A percentile compares a stretch with the other conserved stretches of the same genome.
Evolutionary conservation across 2,329 filamentous ascomycete species (phyloP).

Genomic region (Colletotrichum musicola): DNA sequence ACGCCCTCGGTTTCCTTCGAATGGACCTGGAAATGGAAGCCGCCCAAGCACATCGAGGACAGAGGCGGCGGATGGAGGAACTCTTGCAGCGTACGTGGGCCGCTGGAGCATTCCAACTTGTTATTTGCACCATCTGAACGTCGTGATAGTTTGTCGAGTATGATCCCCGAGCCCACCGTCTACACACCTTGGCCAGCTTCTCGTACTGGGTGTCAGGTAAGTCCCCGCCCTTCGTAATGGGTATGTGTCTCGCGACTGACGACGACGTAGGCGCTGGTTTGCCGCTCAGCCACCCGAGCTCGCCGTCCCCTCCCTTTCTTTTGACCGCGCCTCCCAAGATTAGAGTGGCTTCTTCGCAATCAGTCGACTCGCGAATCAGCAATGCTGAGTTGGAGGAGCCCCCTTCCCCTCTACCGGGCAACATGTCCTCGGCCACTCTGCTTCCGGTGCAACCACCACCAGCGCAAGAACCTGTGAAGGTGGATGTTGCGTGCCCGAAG

Average conservation of each 20-base stretch:
- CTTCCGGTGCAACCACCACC: conserved; percentile 38
- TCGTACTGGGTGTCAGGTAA: conserved; percentile 93
- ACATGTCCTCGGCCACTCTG: conserved; percentile 40
- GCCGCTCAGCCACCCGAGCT: conserved; percentile 69
- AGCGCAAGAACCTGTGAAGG: conserved; percentile 73
- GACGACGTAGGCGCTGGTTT: conserved; percentile 55
- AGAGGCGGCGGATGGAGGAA: conserved; percentile 94
- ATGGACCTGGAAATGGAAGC: conserved; percentile 98
- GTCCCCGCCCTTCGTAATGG: conserved; percentile 42
- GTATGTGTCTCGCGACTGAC: conserved; percentile 37
- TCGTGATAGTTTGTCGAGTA: conserved; percentile 88
- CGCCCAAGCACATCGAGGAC: conserved; percentile 85
- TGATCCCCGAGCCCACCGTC: conserved; percentile 88
- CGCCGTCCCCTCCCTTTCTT: conserved; percentile 79
- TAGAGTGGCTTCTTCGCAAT: conserved; percentile 88
- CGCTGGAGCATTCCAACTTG: neutral
- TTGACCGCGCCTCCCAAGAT: conserved; percentile 80
- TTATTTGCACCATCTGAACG: conserved; percentile 43
- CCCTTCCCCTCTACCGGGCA: conserved; percentile 61
- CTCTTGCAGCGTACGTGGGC: conserved; percentile 80
- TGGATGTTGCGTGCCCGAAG: conserved; percentile 88
- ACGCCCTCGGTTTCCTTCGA: conserved; percentile 87
- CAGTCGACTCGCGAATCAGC: conserved; percentile 85
- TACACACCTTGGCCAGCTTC: conserved; percentile 91
- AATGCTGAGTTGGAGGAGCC: conserved; percentile 76